phyloP scores from a whole-genome alignment of 164 flowering plant genomes.

The Magnolia kwangsiensis region DNA sequence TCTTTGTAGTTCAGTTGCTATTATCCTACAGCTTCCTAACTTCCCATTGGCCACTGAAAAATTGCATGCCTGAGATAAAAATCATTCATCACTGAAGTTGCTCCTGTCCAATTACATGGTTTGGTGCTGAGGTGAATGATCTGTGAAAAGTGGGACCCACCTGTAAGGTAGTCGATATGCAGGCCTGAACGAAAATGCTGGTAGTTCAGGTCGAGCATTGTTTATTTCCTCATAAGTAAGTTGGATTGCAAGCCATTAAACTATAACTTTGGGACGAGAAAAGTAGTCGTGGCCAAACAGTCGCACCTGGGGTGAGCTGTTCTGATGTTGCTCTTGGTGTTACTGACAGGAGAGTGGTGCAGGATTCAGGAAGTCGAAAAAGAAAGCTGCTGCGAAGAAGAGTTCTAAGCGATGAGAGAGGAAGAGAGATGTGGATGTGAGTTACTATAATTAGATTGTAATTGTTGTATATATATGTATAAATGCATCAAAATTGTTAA shows the following conservation, averaged over 20 bases:
- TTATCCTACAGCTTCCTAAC: too few species aligned
- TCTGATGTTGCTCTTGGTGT: slow-evolving; percentile 6
- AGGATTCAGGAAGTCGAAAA: slow-evolving; percentile 32
- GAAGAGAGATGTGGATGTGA: background rate
- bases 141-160: background rate
- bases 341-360: slow-evolving; percentile 51
- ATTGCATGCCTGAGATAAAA: too few species aligned
- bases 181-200: background rate
- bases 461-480: too few species aligned
- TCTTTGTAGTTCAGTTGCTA: too few species aligned
- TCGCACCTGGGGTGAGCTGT: background rate
- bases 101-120: background rate
- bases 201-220: too few species aligned
- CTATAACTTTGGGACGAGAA: background rate
- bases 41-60: background rate
- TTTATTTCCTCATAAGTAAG: background rate
- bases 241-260: background rate
- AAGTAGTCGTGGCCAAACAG: background rate
- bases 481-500: too few species aligned
- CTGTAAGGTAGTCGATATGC: background rate
- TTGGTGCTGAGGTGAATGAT: too few species aligned
- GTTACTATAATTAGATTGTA: too few species aligned
- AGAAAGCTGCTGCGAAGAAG: slow-evolving; percentile 40
- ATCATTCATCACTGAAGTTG: background rate
- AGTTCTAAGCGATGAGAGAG: slow-evolving; percentile 21